Conservation (phyloP, 345 rosid species). For the Eucalyptus fibrosa region DNA sequence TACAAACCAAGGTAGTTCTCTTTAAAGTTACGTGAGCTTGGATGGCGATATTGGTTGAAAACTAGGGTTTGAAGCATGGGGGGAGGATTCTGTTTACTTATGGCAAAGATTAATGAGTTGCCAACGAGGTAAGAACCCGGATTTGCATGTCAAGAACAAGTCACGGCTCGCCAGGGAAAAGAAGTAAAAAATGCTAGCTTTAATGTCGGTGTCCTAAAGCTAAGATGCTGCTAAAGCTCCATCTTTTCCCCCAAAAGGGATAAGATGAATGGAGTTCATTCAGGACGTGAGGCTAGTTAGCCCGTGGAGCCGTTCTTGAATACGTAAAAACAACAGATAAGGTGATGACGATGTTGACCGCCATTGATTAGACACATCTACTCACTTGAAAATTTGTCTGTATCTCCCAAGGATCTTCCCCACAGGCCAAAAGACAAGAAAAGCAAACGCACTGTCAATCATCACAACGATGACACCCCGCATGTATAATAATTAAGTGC, state of each 20-base stretch:
- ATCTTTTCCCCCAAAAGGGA: not conserved
- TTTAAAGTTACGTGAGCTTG: not conserved
- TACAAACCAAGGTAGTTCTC: not conserved
- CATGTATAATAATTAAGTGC: not conserved
- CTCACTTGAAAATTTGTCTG: not conserved
- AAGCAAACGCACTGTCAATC: not conserved
- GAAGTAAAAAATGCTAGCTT: not conserved
- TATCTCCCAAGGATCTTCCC: not conserved
- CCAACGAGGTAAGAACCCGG: not conserved
- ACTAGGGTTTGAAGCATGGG: not conserved
- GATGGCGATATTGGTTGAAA: not conserved
- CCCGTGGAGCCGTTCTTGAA: not conserved
- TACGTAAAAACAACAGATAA: not conserved
- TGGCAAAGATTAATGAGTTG: not conserved
- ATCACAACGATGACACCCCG: not conserved
- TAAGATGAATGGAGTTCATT: not conserved
- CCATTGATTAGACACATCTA: not conserved
- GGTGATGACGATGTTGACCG: not conserved
- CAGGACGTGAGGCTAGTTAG: not conserved
- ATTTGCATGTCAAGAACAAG: not conserved
- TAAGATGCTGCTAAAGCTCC: not conserved
- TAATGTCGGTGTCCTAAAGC: not conserved
- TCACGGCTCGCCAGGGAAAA: not conserved
- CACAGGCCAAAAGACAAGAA: not conserved
- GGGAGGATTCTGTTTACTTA: not conserved